Evolutionary conservation across 2,329 filamentous ascomycete species (phyloP).

Genomic region (Lojkania enalia): DNA sequence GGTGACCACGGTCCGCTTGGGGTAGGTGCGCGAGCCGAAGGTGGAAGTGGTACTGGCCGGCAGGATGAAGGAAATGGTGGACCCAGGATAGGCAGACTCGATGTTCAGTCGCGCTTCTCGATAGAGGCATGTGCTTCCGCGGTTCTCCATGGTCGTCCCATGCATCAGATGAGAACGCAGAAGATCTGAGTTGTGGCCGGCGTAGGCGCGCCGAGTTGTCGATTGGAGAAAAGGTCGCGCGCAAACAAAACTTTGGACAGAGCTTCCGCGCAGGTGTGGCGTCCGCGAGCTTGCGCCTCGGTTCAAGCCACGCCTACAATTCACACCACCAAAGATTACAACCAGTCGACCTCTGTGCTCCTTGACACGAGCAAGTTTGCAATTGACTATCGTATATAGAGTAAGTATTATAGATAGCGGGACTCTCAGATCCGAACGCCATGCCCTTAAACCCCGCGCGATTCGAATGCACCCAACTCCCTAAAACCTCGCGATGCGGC

Average conservation of each 20-base stretch:
- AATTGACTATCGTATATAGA: too few species aligned
- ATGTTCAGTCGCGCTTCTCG: conserved; percentile 86
- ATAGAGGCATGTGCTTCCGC: conserved; percentile 69
- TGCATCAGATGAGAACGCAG: conserved; percentile 37
- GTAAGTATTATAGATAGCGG: too few species aligned
- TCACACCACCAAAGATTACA: too few species aligned
- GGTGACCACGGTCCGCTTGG: conserved; percentile 42
- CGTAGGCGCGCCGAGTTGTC: conserved; percentile 14
- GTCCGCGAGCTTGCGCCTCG: not conserved
- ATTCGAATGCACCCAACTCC: conserved; percentile 17
- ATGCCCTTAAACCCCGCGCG: conserved; percentile 15
- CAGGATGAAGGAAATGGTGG: conserved; percentile 66
- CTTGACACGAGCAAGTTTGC: too few species aligned
- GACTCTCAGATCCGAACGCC: conserved; percentile 15
- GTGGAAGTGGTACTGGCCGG: conserved; percentile 38
- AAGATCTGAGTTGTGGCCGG: conserved; percentile 9
- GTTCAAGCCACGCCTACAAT: not conserved
- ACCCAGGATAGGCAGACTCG: conserved; percentile 70
- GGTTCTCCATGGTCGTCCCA: conserved; percentile 70
- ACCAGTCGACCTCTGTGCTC: too few species aligned
- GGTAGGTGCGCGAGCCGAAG: conserved; percentile 34
- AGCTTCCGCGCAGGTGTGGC: too few species aligned
- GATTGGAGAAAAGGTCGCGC: conserved; percentile 27
- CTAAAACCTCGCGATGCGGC: not conserved
- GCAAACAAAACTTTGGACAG: conserved; percentile 40